These are phyloP conservation scores for Bauhinia variegata DNA, from an alignment of 306 rosid genomes.

Conservation along the genomic window DNA sequence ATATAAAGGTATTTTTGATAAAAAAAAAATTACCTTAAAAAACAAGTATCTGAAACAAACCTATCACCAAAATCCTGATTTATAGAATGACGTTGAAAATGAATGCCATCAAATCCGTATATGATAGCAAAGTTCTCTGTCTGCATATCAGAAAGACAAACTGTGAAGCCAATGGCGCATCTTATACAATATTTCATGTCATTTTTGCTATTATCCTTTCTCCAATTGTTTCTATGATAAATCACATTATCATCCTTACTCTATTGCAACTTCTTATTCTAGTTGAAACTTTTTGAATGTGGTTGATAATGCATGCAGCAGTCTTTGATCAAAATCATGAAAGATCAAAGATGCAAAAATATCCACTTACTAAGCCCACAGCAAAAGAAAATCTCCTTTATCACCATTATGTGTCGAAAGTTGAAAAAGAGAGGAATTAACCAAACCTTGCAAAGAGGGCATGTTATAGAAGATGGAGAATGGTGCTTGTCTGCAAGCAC, in stretches of 20 bases:
- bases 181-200: not conserved
- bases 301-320: conserved; percentile 11
- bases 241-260: not conserved
- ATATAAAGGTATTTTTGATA: conserved; percentile 23
- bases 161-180: conserved; percentile 25
- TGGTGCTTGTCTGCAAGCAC: conserved; percentile 63
- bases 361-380: not conserved
- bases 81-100: conserved; percentile 62
- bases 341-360: not conserved
- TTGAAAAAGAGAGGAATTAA: conserved; percentile 14
- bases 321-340: not conserved
- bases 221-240: conserved; percentile 16
- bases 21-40: not conserved
- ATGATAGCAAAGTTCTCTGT: conserved; percentile 64
- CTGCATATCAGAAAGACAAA: conserved; percentile 47
- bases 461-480: conserved; percentile 58
- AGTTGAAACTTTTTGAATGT: conserved; percentile 1
- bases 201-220: conserved; percentile 2
- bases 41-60: conserved; percentile 42
- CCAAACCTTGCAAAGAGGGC: conserved; percentile 93
- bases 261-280: not conserved
- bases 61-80: conserved; percentile 52
- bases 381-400: conserved; percentile 2
- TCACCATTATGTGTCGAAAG: conserved; percentile 12
- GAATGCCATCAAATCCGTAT: conserved; percentile 66